Percentiles rank a stretch among this genome's conserved stretches.
phyloP scores from a whole-genome alignment of 1,284 basidiomycete genomes.

The Schizophyllum commune region DNA sequence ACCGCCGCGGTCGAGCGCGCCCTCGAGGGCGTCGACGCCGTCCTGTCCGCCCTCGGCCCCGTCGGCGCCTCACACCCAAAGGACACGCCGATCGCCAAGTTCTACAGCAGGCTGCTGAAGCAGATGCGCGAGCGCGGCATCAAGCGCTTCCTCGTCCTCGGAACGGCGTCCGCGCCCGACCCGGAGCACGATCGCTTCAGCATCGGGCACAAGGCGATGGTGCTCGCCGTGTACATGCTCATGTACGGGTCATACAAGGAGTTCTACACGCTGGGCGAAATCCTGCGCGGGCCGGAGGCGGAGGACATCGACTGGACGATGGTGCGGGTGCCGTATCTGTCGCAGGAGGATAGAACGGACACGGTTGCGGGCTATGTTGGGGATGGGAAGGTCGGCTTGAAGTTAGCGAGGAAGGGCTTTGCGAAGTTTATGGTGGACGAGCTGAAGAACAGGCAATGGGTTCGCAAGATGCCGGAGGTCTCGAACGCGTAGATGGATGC shows the following conservation, averaged over 20 bases:
- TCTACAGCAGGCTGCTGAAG: conserved; percentile 45
- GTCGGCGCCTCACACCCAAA: conserved; percentile 16
- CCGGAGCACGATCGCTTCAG: conserved; percentile 45
- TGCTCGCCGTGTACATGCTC: conserved; percentile 20
- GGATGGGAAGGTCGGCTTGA: conserved; percentile 33
- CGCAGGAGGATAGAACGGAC: conserved; percentile 14
- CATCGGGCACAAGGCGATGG: conserved; percentile 35
- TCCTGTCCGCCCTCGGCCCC: conserved; percentile 63
- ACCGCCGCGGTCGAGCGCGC: conserved; percentile 38
- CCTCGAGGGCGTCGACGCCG: conserved; percentile 47
- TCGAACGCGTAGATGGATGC: neutral
- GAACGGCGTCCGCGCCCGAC: conserved; percentile 57
- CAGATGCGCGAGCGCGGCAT: conserved; percentile 44
- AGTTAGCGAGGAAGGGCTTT: conserved; percentile 35
- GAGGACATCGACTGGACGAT: conserved; percentile 51
- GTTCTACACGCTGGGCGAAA: conserved; percentile 44
- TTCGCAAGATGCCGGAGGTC: conserved; percentile 25
- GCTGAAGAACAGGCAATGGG: conserved; percentile 45
- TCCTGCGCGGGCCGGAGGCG: conserved; percentile 37
- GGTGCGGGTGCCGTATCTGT: conserved; percentile 53
- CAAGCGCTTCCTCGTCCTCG: conserved; percentile 54
- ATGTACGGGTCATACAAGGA: conserved; percentile 33
- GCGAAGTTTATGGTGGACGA: conserved; percentile 52
- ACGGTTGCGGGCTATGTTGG: conserved; percentile 57
- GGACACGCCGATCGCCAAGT: conserved; percentile 48